Percentiles rank a stretch among this genome's conserved stretches.
Evolutionary conservation across 768 basidiomycete genomes (phyloP).

Genomic region (Cystobasidium tubakii): DNA sequence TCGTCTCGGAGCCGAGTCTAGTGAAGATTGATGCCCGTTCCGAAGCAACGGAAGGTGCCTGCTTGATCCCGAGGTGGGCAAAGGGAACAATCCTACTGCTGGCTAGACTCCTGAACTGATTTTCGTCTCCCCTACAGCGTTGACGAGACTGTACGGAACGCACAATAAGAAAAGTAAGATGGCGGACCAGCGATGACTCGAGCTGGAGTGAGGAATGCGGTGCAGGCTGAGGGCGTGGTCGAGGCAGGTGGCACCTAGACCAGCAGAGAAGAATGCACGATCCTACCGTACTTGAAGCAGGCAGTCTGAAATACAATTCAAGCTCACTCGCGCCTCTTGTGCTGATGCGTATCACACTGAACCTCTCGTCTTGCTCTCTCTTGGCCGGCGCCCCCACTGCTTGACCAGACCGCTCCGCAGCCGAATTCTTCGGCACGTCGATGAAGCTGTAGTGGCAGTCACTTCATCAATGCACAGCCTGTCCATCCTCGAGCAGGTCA

Average conservation of each 20-base stretch:
- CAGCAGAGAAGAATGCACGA: neutral
- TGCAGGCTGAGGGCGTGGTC: constrained; percentile 15
- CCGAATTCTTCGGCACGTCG: too few species aligned
- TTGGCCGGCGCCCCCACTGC: too few species aligned
- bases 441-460: too few species aligned
- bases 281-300: neutral
- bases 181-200: constrained; percentile 23
- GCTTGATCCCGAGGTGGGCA: constrained; percentile 61
- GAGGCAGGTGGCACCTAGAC: constrained; percentile 20
- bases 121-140: constrained; percentile 61
- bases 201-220: constrained; percentile 15
- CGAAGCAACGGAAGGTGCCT: constrained; percentile 93
- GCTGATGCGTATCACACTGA: too few species aligned
- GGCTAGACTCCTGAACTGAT: too few species aligned
- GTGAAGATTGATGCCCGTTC: constrained; percentile 92
- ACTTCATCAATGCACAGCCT: too few species aligned
- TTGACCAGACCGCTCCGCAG: too few species aligned
- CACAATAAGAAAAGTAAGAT: constrained; percentile 31
- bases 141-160: constrained; percentile 74
- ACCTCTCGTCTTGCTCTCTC: too few species aligned
- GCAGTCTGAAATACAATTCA: neutral
- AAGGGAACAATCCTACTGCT: too few species aligned
- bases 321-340: too few species aligned
- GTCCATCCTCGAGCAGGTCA: too few species aligned
- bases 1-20: constrained; percentile 95